A percentile compares a stretch with the other conserved stretches of the same genome.
Evolutionary conservation across 805 yeast genomes (phyloP).

Genomic region (Maudiozyma pseudohumilis): DNA sequence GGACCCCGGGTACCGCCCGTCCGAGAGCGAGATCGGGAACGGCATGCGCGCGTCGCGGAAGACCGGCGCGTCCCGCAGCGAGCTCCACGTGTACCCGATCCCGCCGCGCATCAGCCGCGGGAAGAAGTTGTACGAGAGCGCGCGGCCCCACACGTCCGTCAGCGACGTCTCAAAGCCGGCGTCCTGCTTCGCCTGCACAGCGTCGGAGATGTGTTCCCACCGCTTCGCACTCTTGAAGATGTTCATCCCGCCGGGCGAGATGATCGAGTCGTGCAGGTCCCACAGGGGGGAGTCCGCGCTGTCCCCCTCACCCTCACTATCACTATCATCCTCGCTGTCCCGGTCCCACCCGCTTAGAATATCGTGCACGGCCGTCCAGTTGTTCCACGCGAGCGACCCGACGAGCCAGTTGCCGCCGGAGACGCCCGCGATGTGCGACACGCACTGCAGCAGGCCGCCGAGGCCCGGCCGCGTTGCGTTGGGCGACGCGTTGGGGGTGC

Average conservation of each 20-base stretch:
- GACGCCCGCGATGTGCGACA: slow-evolving; percentile 65
- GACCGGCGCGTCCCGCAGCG: slow-evolving; percentile 48
- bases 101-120: slow-evolving; percentile 50
- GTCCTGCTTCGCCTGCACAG: slow-evolving; percentile 38
- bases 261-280: slow-evolving; percentile 55
- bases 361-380: slow-evolving; percentile 61
- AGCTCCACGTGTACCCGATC: slow-evolving; percentile 50
- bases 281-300: slow-evolving; percentile 45
- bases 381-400: slow-evolving; percentile 56
- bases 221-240: slow-evolving; percentile 40
- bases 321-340: slow-evolving; percentile 24
- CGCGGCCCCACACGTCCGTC: slow-evolving; percentile 76
- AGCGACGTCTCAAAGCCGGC: slow-evolving; percentile 64
- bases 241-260: slow-evolving; percentile 55
- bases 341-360: slow-evolving; percentile 33
- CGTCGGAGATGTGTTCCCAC: slow-evolving; percentile 45
- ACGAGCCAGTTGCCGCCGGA: slow-evolving; percentile 84
- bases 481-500: slow-evolving; percentile 46
- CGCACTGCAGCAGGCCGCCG: slow-evolving; percentile 64
- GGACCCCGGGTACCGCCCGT: slow-evolving; percentile 56
- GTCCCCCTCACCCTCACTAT: slow-evolving; percentile 13
- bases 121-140: slow-evolving; percentile 65
- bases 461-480: too few species aligned
- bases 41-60: slow-evolving; percentile 59
- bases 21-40: slow-evolving; percentile 57